Evolutionary conservation across 257 asterid genomes (phyloP).

Genomic region (Forsythia viridissima): DNA sequence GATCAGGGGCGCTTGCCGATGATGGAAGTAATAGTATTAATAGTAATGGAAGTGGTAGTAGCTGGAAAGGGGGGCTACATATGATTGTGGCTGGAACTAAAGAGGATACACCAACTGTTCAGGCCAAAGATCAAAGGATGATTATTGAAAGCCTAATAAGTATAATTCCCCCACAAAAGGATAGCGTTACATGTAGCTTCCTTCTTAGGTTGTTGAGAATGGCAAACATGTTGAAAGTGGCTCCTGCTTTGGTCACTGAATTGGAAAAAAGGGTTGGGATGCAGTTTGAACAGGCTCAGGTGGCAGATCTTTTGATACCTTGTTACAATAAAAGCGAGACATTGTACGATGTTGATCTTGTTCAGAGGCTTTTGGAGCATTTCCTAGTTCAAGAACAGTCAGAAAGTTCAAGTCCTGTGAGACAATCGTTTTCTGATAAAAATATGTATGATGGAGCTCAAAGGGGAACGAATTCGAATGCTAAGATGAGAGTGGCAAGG

Average conservation of each 20-base stretch:
- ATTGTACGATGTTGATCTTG: conserved; percentile 75
- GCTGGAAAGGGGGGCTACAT: conserved; percentile 88
- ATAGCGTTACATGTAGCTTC: conserved; percentile 82
- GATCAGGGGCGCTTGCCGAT: conserved; percentile 16
- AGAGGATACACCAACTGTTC: conserved; percentile 51
- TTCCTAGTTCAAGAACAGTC: conserved; percentile 85
- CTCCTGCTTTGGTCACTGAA: conserved; percentile 90
- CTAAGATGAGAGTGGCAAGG: conserved; percentile 89
- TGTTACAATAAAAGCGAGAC: conserved; percentile 66
- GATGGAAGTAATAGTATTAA: conserved; percentile 38
- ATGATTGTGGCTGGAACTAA: conserved; percentile 65
- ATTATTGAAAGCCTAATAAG: conserved; percentile 87
- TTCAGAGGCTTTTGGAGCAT: conserved; percentile 93
- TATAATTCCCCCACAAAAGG: conserved; percentile 87
- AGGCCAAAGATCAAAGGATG: conserved; percentile 82
- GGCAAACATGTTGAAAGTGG: conserved; percentile 83
- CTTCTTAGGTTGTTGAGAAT: conserved; percentile 68
- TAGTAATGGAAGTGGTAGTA: conserved; percentile 29
- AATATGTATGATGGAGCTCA: conserved; percentile 54
- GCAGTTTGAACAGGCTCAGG: conserved; percentile 87
- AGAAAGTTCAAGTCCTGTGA: conserved; percentile 67
- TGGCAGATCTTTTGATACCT: conserved; percentile 78
- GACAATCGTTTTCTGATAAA: conserved; percentile 54
- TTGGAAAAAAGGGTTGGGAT: conserved; percentile 91
- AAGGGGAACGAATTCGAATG: conserved; percentile 53